These are phyloP conservation scores for Suillus bovinus DNA, from an alignment of 768 basidiomycete species.

Conservation along the genomic window DNA sequence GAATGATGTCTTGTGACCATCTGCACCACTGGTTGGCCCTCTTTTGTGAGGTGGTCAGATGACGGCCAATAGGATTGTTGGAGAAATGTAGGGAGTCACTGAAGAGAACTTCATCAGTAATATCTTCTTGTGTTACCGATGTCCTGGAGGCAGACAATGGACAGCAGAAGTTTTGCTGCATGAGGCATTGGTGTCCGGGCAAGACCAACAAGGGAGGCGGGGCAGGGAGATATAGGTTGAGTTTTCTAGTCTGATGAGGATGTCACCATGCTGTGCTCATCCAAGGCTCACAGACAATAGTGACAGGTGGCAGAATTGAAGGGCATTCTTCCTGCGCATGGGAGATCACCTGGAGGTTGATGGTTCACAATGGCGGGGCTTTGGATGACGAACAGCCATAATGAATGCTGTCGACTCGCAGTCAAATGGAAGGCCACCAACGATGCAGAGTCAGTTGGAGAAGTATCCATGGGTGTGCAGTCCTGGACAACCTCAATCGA, in stretches of 20 bases:
- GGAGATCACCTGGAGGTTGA: neutral
- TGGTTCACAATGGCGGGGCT: neutral
- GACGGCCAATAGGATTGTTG: neutral
- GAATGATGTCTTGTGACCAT: slow-evolving; percentile 1
- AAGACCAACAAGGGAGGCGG: neutral
- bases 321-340: neutral
- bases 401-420: neutral
- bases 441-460: neutral
- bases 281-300: neutral
- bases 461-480: neutral
- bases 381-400: neutral
- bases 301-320: neutral
- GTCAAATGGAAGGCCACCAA: neutral
- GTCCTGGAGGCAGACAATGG: neutral
- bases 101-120: neutral
- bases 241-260: neutral
- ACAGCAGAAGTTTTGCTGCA: neutral
- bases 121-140: neutral
- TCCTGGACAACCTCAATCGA: neutral
- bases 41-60: slow-evolving; percentile 4
- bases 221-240: slow-evolving; percentile 4
- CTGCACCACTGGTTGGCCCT: slow-evolving; percentile 3
- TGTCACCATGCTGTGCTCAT: neutral
- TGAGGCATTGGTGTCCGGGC: neutral
- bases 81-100: neutral